phyloP scores from a whole-genome alignment of 78 protist species.

The Planoprotostelium fungivorum region DNA sequence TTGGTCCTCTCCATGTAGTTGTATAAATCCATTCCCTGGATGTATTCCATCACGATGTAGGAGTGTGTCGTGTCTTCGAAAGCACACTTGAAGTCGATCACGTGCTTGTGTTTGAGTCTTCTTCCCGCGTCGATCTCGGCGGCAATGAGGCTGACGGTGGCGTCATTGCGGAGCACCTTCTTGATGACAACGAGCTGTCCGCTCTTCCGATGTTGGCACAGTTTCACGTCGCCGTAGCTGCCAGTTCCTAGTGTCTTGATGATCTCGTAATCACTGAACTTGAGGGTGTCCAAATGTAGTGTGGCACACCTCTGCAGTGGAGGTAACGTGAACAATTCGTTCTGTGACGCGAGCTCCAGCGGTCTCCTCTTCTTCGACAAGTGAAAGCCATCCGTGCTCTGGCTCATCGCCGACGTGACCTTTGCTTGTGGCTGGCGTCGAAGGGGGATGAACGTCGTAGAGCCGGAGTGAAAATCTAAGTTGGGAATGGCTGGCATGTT shows the following conservation, averaged over 20 bases:
- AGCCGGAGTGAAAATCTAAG: too few relatives aligned
- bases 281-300: too few relatives aligned
- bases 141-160: neutral
- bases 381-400: too few relatives aligned
- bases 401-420: too few relatives aligned
- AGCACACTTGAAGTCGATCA: neutral
- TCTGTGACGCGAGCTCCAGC: too few relatives aligned
- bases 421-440: too few relatives aligned
- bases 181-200: neutral
- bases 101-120: neutral
- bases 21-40: neutral
- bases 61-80: neutral
- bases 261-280: neutral
- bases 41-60: neutral
- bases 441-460: too few relatives aligned
- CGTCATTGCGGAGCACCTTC: neutral
- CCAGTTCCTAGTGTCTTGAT: neutral
- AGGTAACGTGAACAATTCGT: too few relatives aligned
- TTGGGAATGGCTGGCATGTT: too few relatives aligned
- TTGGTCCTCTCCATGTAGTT: neutral
- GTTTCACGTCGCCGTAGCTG: neutral
- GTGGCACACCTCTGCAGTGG: too few relatives aligned
- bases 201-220: neutral
- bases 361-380: too few relatives aligned
- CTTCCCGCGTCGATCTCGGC: neutral